phyloP scores from a whole-genome alignment of 768 basidiomycete species.

The Suillus sp. region DNA sequence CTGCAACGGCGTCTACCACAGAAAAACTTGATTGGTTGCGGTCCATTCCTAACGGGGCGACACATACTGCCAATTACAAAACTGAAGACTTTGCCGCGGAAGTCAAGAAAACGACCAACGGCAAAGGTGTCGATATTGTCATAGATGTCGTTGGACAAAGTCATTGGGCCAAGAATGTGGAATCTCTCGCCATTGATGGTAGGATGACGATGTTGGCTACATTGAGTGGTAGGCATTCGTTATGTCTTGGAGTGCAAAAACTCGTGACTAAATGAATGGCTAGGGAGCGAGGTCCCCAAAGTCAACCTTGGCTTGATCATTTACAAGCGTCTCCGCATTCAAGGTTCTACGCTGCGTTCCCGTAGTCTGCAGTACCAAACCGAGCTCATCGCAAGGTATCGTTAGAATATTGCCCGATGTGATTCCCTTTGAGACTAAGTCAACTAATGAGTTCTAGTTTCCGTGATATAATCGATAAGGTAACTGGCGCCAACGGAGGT shows the following conservation, averaged over 20 bases:
- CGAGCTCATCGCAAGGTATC: constrained; percentile 62
- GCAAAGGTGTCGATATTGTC: constrained; percentile 78
- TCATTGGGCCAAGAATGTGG: constrained; percentile 75
- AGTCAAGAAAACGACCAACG: constrained; percentile 65
- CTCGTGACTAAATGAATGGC: constrained; percentile 22
- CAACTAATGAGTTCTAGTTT: constrained; percentile 44
- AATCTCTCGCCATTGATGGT: constrained; percentile 69
- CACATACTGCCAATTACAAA: constrained; percentile 83
- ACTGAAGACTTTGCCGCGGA: constrained; percentile 77
- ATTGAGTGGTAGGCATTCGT: constrained; percentile 56
- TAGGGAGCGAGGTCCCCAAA: constrained; percentile 50
- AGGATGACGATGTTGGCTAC: constrained; percentile 69
- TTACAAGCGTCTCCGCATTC: constrained; percentile 82
- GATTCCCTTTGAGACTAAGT: neutral
- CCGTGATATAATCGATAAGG: constrained; percentile 53
- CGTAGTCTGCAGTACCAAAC: constrained; percentile 77
- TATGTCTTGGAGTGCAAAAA: constrained; percentile 20
- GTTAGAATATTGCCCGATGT: constrained; percentile 4
- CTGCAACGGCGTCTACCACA: constrained; percentile 82
- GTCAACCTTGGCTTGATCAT: constrained; percentile 69
- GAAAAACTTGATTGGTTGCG: constrained; percentile 82
- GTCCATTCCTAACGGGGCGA: constrained; percentile 65
- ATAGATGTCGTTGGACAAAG: constrained; percentile 82
- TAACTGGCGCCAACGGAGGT: constrained; percentile 56
- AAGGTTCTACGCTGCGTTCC: constrained; percentile 85